Evolutionary conservation across 1,139 yeast species (phyloP).

Genomic region (Taphrina flavorubra): DNA sequence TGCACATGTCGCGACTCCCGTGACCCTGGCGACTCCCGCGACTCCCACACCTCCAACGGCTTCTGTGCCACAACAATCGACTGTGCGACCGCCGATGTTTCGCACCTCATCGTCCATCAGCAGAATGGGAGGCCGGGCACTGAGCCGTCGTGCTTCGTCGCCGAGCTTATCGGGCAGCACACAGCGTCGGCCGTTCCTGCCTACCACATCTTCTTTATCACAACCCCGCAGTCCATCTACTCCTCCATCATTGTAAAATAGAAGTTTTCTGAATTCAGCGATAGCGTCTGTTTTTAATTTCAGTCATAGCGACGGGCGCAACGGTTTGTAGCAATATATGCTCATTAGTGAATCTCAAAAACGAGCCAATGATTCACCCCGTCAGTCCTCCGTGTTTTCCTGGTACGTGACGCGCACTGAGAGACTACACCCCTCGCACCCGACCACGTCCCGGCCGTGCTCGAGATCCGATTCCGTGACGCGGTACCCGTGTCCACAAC

Average conservation of each 20-base stretch:
- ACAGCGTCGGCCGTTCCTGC: constrained; percentile 10
- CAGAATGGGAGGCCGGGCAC: constrained; percentile 14
- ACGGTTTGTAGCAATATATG: background rate
- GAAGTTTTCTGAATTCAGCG: background rate
- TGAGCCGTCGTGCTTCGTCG: constrained; percentile 22
- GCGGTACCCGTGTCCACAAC: constrained; percentile 39
- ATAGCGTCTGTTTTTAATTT: background rate
- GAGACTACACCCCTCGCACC: constrained; percentile 42
- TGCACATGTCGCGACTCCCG: background rate
- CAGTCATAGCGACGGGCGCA: constrained; percentile 1
- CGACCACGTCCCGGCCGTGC: constrained; percentile 39
- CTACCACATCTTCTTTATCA: background rate
- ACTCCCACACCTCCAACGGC: background rate
- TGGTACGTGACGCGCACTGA: constrained; percentile 41
- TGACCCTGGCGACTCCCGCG: background rate
- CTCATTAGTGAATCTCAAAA: too few species aligned
- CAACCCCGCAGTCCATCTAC: background rate
- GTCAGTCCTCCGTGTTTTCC: constrained; percentile 21
- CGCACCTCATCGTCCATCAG: constrained; percentile 17
- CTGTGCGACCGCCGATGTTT: background rate
- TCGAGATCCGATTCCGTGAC: constrained; percentile 42
- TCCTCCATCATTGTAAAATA: background rate
- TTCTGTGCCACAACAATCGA: background rate
- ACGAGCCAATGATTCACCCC: background rate
- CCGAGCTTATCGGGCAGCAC: constrained; percentile 10